These are phyloP conservation scores for Salix purpurea DNA, from an alignment of 345 rosid genomes.

Conservation along the genomic window DNA sequence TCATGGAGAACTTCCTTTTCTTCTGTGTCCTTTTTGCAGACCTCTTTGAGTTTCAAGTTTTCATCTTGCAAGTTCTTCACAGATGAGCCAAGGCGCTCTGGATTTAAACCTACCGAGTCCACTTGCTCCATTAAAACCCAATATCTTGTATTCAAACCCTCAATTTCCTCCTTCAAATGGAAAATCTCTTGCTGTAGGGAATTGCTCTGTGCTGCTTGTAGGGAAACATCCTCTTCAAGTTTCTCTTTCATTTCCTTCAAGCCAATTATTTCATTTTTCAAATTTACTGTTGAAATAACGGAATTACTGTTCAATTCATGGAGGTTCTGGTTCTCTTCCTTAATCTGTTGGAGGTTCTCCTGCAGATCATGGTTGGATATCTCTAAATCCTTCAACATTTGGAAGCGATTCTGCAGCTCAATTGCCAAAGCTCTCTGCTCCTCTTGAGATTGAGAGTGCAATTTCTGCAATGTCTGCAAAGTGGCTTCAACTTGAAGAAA, in stretches of 20 bases:
- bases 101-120: conserved; percentile 18
- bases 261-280: conserved; percentile 38
- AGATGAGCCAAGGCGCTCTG: conserved; percentile 17
- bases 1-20: conserved; percentile 28
- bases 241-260: conserved; percentile 27
- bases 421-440: conserved; percentile 27
- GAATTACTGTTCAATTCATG: conserved; percentile 45
- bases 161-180: conserved; percentile 26
- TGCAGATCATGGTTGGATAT: conserved; percentile 38
- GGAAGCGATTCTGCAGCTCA: conserved; percentile 25
- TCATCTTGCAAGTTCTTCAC: conserved; percentile 25
- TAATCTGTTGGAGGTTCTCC: conserved; percentile 45
- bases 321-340: conserved; percentile 30
- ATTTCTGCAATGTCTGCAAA: conserved; percentile 37
- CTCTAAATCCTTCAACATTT: conserved; percentile 27
- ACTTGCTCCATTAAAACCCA: conserved; percentile 23
- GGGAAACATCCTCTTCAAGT: conserved; percentile 18
- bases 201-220: conserved; percentile 20
- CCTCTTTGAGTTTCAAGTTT: conserved; percentile 22
- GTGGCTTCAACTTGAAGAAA: conserved; percentile 59
- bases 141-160: conserved; percentile 23
- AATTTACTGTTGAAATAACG: conserved; percentile 32
- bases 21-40: conserved; percentile 14
- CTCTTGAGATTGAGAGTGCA: conserved; percentile 33
- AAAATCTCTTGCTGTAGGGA: conserved; percentile 22